Evolutionary conservation across 2,329 filamentous ascomycete species (phyloP), one percentile per base, ranked within the genome.

Genomic region (Whalleya microplaca): DNA sequence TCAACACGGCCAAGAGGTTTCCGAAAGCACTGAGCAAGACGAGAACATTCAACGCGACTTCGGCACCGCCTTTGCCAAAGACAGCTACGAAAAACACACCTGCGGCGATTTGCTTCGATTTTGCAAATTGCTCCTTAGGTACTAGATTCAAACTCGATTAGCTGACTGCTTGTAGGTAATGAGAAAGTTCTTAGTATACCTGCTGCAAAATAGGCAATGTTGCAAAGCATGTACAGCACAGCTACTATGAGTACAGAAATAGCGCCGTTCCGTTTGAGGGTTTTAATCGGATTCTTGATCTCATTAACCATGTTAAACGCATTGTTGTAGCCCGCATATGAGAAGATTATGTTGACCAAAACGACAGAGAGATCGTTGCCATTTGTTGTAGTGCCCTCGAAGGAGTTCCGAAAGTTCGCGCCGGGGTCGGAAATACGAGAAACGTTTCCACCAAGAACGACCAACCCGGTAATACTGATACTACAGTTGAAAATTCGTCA

Each of bases 241-340:
- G 80, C 74, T 0, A 85, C 82, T 2, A 82, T 69, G 1, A 76
- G 42, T 3, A 87, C 72, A 0, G 83, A 80, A 1, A 80, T 61
- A 4, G 79, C 76, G 2, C 76, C 81, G 56, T 78, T 78, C 63
- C 70, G 79, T 23, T 79, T 79, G 41, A 87, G 73, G 2, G 80
- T 82, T 53, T 77, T 80, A 50, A 86, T 75, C 0, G 85, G 85
- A 58, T 86, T 83, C 78, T 83, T 63, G 20, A 66, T 65, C 68
- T 87, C 84, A 56, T 85, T 85, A 27, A 84, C 80, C 2, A 87
- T 74, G 49, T 84, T 83, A 67, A 86, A 86, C 0, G 83, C 81
- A 59, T 86, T 86, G 8, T 78, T 72, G 43, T 80, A 86, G 0
- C 84, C 84, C 0, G 75, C 70, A 62, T 85, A 87, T 0, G 82